Conservation (phyloP, 805 yeast species). For the Starmerella scarabaei region DNA sequence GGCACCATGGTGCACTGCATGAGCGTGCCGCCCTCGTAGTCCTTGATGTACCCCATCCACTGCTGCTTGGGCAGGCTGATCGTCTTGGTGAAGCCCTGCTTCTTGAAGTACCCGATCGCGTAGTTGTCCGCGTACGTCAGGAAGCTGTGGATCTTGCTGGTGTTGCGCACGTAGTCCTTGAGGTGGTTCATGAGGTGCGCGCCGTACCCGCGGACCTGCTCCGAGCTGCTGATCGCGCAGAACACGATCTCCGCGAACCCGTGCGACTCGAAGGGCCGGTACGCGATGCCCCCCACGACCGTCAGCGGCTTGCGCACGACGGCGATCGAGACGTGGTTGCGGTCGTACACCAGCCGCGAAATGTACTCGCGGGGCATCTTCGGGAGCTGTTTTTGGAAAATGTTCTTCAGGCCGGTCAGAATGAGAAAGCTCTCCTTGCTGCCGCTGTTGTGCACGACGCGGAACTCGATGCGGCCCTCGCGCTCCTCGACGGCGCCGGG, state of each 20-base stretch:
- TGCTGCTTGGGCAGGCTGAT: conserved; percentile 68
- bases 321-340: conserved; percentile 91
- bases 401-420: conserved; percentile 86
- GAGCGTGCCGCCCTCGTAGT: conserved; percentile 96
- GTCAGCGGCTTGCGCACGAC: conserved; percentile 86
- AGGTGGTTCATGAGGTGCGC: conserved; percentile 97
- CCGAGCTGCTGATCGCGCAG: conserved; percentile 94
- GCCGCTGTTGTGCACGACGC: conserved; percentile 94
- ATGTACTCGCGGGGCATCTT: conserved; percentile 98
- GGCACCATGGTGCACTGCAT: conserved; percentile 97
- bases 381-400: conserved; percentile 93
- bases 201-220: conserved; percentile 97
- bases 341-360: conserved; percentile 83
- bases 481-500: conserved; percentile 90
- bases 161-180: conserved; percentile 85
- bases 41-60: conserved; percentile 99
- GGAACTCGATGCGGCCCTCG: conserved; percentile 83
- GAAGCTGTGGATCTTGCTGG: conserved; percentile 74
- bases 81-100: conserved; percentile 96
- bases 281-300: conserved; percentile 96
- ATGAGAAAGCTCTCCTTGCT: conserved; percentile 78
- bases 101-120: conserved; percentile 96
- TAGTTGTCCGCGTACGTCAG: conserved; percentile 96
- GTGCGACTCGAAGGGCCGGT: conserved; percentile 80
- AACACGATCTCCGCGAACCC: conserved; percentile 96